These are phyloP conservation scores for Cryomyces minteri DNA, from an alignment of 495 filamentous ascomycete species.

Conservation along the genomic window DNA sequence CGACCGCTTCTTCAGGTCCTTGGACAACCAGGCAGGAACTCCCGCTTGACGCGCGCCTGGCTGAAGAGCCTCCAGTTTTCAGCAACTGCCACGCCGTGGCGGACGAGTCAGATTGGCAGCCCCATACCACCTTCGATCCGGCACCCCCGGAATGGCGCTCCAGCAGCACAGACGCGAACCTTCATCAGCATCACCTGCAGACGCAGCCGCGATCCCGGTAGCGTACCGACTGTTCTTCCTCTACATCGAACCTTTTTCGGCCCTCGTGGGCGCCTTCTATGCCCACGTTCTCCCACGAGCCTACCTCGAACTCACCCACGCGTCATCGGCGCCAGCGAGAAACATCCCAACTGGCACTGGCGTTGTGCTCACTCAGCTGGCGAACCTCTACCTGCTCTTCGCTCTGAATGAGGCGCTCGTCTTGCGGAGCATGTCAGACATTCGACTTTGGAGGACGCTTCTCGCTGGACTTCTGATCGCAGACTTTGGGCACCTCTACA, in stretches of 20 bases:
- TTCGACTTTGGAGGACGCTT: constrained; percentile 43
- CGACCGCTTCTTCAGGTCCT: too few species aligned
- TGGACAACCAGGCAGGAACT: too few species aligned
- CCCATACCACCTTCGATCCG: too few species aligned
- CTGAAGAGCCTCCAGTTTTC: too few species aligned
- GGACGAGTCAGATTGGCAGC: too few species aligned
- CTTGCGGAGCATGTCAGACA: constrained; percentile 39
- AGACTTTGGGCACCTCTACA: constrained; percentile 50
- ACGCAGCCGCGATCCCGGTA: constrained; percentile 1
- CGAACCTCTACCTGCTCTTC: constrained; percentile 47
- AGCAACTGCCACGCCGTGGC: too few species aligned
- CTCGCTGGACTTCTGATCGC: constrained; percentile 42
- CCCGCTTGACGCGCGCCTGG: too few species aligned
- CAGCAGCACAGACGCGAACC: too few species aligned
- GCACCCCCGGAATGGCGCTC: too few species aligned
- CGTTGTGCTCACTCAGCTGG: constrained; percentile 41
- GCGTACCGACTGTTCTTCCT: constrained; percentile 46
- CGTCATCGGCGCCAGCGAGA: constrained; percentile 21
- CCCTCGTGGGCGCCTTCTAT: constrained; percentile 46
- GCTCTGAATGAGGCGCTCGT: constrained; percentile 52
- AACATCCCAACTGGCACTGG: constrained; percentile 23
- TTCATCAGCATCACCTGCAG: too few species aligned
- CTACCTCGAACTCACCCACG: constrained; percentile 42
- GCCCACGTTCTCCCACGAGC: constrained; percentile 33
- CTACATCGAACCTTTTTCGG: constrained; percentile 42